phyloP scores from a whole-genome alignment of 495 filamentous ascomycete species.

The Penicillium canescens region DNA sequence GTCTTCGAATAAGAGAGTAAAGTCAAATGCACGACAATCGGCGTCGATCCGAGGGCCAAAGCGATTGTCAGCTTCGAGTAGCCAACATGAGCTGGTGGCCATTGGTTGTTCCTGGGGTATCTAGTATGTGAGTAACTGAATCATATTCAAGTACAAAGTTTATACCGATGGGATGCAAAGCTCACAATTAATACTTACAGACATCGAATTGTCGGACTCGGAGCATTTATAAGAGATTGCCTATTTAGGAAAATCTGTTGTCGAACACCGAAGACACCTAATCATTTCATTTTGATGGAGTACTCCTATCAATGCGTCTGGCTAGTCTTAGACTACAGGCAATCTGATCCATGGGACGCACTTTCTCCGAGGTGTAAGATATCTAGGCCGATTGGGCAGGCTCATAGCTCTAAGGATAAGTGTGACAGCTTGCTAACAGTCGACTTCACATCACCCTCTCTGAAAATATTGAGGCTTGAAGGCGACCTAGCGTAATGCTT shows the following conservation, averaged over 20 bases:
- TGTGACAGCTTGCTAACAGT: too few relatives aligned
- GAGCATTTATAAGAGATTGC: neutral
- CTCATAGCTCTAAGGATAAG: too few relatives aligned
- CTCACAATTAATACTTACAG: neutral
- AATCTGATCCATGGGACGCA: too few relatives aligned
- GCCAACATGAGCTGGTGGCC: neutral
- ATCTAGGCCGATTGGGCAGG: too few relatives aligned
- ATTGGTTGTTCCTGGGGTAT: neutral
- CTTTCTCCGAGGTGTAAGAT: too few relatives aligned
- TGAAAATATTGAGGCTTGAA: too few relatives aligned
- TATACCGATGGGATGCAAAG: neutral
- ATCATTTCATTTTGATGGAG: neutral
- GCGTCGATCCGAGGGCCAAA: neutral
- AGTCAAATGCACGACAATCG: slow-evolving; percentile 1
- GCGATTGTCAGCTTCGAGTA: neutral
- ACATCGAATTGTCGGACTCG: neutral
- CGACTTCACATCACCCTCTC: too few relatives aligned
- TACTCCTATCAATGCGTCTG: neutral
- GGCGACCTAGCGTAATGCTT: too few relatives aligned
- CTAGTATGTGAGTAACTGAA: neutral
- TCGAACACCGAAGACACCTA: neutral
- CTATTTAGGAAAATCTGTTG: neutral
- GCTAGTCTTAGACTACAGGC: too few relatives aligned
- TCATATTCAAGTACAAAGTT: neutral
- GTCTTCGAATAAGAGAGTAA: neutral